These are phyloP conservation scores for Penicillium sp. DNA, from an alignment of 2,329 filamentous ascomycete genomes.

Conservation along the genomic window DNA sequence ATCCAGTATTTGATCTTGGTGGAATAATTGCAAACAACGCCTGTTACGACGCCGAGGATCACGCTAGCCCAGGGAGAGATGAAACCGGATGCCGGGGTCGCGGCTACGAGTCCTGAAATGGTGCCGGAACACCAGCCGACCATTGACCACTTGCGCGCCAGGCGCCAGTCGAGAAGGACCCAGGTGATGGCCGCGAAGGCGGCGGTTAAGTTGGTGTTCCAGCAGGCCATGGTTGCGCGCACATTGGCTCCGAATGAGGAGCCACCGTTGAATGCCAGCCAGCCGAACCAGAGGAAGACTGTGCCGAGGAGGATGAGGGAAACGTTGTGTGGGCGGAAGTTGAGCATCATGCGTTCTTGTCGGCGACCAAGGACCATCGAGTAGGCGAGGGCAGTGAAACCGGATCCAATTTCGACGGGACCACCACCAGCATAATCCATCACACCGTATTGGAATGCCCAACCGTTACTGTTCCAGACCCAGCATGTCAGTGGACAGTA, in stretches of 20 bases:
- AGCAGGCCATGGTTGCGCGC: conserved; percentile 92
- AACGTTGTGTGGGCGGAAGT: conserved; percentile 98
- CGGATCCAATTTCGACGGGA: conserved; percentile 94
- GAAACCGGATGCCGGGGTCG: conserved; percentile 78
- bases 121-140: conserved; percentile 89
- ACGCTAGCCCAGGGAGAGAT: conserved; percentile 65
- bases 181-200: conserved; percentile 90
- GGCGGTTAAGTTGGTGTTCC: conserved; percentile 93
- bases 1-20: conserved; percentile 80
- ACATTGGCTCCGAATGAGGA: conserved; percentile 92
- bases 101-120: conserved; percentile 82
- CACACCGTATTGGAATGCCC: conserved; percentile 85
- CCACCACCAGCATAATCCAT: conserved; percentile 95
- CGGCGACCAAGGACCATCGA: conserved; percentile 92
- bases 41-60: conserved; percentile 59
- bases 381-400: conserved; percentile 89
- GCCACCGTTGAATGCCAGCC: conserved; percentile 98
- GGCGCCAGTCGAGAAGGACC: conserved; percentile 92
- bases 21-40: conserved; percentile 72
- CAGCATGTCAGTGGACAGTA: conserved; percentile 97
- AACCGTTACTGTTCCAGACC: conserved; percentile 94
- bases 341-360: conserved; percentile 99
- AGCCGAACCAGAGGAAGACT: conserved; percentile 95
- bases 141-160: conserved; percentile 91
- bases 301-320: conserved; percentile 95